Evolutionary conservation across 176 grass and related monocot genomes (phyloP), one percentile per base, ranked within the genome.

Genomic region (Poa pratensis): DNA sequence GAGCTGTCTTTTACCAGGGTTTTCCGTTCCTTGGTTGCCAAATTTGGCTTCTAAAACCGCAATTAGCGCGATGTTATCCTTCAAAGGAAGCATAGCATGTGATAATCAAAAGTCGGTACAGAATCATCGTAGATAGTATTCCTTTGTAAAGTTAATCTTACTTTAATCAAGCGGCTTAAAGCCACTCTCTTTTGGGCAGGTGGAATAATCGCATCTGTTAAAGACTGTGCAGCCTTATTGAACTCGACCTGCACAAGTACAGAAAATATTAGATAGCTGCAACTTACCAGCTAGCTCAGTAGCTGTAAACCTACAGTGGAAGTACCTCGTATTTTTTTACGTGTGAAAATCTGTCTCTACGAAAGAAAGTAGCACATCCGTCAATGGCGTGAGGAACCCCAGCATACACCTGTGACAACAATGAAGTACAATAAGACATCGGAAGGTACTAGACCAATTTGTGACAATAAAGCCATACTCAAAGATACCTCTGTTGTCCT

Each of bases 251-350:
- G 75, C 80, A 83, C 6, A 75, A 75, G 78, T 66, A 82, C 60
- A 83, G 50, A 19, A 89, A 82, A 35, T 61, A 59, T 90, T 73
- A 86, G 40, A 78, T 52, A 73, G 67, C 73, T 48, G 59, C 69
- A 87, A 82, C 39, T 67, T 54, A 69, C 13, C 80, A 79, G 9
- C 57, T 28, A 79, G 27, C 62, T 65, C 62, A 34, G 27, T 18
- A 65, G 82, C 39, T 78, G 73, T 55, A 77, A 76, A 75, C 27
- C 17, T 17, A 23, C 24, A 86, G 19, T 60, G 62, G 34, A 17
- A 22, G 45, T 92, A 99, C 97, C 97, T 99, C 97, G 50, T 99
- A 99, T 90, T 99, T 99, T 85, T 99, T 99, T 60, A 99, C 97
- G 88, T 99, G 97, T n/a, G 91, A 94, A 92, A 99, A 99, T 78